Evolutionary conservation across 257 asterid species (phyloP).

Genomic region (Echites panduratus): DNA sequence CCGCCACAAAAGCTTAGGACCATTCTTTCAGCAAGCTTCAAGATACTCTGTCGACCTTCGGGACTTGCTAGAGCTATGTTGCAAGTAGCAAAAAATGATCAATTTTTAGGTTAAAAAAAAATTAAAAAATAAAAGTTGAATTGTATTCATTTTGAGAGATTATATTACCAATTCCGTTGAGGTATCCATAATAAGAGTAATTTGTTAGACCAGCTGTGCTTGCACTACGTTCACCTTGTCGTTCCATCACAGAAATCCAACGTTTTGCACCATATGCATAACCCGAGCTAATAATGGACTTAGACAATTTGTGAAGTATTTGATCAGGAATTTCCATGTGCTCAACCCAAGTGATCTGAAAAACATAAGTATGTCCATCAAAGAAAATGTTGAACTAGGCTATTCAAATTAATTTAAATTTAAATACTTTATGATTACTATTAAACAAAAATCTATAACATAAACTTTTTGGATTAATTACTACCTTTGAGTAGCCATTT

Average conservation of each 20-base stretch:
- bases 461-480: not conserved
- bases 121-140: too few relatives aligned
- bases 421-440: too few relatives aligned
- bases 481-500: slow-evolving; percentile 45
- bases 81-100: not conserved
- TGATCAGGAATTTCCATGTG: slow-evolving; percentile 41
- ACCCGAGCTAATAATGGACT: slow-evolving; percentile 38
- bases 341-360: slow-evolving; percentile 51
- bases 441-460: not conserved
- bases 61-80: slow-evolving; percentile 2
- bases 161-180: slow-evolving; percentile 14
- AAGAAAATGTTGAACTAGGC: not conserved
- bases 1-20: slow-evolving; percentile 13
- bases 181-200: slow-evolving; percentile 10
- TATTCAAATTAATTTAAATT: too few relatives aligned
- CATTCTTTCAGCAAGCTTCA: slow-evolving; percentile 26
- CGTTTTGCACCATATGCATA: slow-evolving; percentile 61
- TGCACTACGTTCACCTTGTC: slow-evolving; percentile 39
- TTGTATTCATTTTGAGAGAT: not conserved
- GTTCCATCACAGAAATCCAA: slow-evolving; percentile 43
- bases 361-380: not conserved
- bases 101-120: too few relatives aligned
- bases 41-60: slow-evolving; percentile 5
- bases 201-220: not conserved
- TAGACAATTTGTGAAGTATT: slow-evolving; percentile 30